A percentile compares a stretch with the other conserved stretches of the same genome.
Evolutionary conservation across 148 eudicot species (phyloP).

Genomic region (Rhododendron vialii): DNA sequence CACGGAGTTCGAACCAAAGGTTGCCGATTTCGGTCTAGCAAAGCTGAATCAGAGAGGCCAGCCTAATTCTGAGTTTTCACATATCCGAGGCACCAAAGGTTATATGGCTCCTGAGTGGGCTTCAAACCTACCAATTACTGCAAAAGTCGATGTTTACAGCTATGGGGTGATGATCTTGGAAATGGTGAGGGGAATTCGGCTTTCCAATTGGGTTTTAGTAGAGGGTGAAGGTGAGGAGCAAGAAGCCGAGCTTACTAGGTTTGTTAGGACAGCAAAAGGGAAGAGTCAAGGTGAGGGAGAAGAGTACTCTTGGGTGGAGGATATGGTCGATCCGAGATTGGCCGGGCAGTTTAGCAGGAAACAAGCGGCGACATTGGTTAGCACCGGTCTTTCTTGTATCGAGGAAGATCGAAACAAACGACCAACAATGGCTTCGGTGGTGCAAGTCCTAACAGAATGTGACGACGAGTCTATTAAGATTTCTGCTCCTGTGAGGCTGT

Average conservation of each 20-base stretch:
- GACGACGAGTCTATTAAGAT: conserved; percentile 20
- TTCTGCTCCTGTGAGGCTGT: no score
- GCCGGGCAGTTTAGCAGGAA: conserved; percentile 34
- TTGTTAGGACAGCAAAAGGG: conserved; percentile 28
- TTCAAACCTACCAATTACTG: conserved; percentile 57
- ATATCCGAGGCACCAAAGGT: conserved; percentile 65
- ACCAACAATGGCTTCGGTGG: conserved; percentile 55
- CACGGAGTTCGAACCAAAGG: conserved; percentile 44
- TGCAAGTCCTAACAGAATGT: conserved; percentile 38
- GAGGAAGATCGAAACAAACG: conserved; percentile 53
- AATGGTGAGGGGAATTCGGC: conserved; percentile 60
- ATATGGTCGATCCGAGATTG: conserved; percentile 43
- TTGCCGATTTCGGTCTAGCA: conserved; percentile 65
- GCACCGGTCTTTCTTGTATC: conserved; percentile 38
- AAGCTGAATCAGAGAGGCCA: conserved; percentile 51
- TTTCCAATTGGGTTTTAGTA: conserved; percentile 30
- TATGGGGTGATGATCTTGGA: conserved; percentile 62
- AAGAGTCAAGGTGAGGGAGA: conserved; percentile 20
- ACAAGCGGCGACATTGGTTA: conserved; percentile 41
- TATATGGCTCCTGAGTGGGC: conserved; percentile 85
- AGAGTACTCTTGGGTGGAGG: conserved; percentile 37
- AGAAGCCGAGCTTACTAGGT: conserved; percentile 30
- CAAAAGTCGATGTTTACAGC: conserved; percentile 64
- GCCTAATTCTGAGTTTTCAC: conserved; percentile 31
- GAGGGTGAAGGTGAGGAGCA: conserved; percentile 18